Evolutionary conservation across 225 moss, liverwort and hornwort species (phyloP).

Genomic region (Pseudoscleropodium purum): DNA sequence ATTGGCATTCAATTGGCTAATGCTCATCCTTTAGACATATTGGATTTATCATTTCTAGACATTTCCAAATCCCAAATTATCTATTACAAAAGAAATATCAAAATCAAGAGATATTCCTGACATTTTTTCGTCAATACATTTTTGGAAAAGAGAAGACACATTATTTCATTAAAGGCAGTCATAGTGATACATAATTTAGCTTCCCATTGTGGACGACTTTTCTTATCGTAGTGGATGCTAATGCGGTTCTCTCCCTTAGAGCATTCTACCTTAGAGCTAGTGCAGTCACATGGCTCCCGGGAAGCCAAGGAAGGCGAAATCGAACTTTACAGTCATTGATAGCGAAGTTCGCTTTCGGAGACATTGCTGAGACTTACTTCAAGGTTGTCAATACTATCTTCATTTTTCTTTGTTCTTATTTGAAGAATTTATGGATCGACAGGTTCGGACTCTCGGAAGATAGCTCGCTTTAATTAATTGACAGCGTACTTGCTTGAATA

Average conservation of each 20-base stretch:
- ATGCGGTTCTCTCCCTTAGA: not conserved
- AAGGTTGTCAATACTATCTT: not conserved
- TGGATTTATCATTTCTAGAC: not conserved
- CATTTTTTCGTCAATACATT: not conserved
- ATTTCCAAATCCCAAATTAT: accelerated
- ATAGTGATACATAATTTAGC: not conserved
- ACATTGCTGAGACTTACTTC: not conserved
- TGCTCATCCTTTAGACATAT: not conserved
- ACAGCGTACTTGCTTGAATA: not conserved
- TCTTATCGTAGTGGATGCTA: not conserved
- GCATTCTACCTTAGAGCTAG: not conserved
- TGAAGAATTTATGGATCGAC: not conserved
- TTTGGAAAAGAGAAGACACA: not conserved
- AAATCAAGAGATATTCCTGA: not conserved
- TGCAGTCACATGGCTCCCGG: not conserved
- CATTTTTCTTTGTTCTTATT: not conserved
- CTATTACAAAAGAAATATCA: not conserved
- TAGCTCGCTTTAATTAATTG: not conserved
- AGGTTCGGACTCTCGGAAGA: not conserved
- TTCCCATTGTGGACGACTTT: not conserved
- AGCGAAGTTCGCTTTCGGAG: not conserved
- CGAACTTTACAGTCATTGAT: not conserved
- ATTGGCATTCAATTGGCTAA: not conserved
- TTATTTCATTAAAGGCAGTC: not conserved
- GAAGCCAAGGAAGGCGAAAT: not conserved